These are phyloP conservation scores for Cladophialophora chaetospira DNA, from an alignment of 2,329 filamentous ascomycete genomes.

Conservation along the genomic window DNA sequence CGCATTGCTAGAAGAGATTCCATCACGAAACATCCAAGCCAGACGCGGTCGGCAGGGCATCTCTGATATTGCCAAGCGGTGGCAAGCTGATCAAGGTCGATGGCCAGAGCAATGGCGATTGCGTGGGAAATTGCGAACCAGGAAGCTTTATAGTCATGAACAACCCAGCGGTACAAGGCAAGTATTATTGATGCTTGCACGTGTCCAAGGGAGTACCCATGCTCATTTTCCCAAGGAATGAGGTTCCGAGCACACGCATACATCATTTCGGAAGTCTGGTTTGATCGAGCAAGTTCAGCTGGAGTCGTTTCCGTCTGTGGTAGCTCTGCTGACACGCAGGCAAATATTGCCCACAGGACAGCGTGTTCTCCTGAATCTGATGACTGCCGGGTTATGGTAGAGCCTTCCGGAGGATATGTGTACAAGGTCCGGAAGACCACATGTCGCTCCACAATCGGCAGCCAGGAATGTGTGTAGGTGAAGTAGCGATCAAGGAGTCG, in stretches of 20 bases:
- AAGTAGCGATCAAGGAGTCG: not conserved
- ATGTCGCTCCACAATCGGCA: slow-evolving; percentile 1
- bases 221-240: too few species aligned
- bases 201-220: too few species aligned
- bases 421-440: not conserved
- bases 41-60: not conserved
- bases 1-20: not conserved
- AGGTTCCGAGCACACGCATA: too few species aligned
- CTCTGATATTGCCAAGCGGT: too few species aligned
- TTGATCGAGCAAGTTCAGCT: not conserved
- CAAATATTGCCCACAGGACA: not conserved
- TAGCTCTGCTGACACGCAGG: not conserved
- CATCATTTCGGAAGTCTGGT: not conserved
- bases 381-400: not conserved
- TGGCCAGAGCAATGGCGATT: too few species aligned
- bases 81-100: too few species aligned
- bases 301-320: not conserved
- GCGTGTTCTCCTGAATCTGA: not conserved
- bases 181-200: too few species aligned
- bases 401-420: not conserved
- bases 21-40: not conserved
- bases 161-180: too few species aligned
- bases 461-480: not conserved
- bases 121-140: too few species aligned
- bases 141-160: too few species aligned